Conservation (phyloP, 768 basidiomycete genomes). For the Chalciporus chontae region DNA sequence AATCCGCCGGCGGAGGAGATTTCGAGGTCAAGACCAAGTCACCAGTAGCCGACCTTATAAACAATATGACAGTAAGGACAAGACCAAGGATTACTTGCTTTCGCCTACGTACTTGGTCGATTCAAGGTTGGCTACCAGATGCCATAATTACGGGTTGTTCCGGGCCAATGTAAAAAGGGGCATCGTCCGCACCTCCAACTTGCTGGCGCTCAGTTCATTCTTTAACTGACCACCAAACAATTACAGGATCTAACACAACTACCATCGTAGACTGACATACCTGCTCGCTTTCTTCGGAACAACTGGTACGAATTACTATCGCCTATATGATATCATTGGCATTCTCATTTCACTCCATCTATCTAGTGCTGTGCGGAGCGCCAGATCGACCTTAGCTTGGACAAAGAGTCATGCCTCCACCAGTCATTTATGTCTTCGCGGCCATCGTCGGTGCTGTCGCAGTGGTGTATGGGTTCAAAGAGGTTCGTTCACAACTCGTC, state of each 20-base stretch:
- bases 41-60: no score
- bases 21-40: no score
- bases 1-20: no score
- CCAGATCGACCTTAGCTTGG: slow-evolving; percentile 2
- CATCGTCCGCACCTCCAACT: background rate
- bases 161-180: slow-evolving; percentile 14
- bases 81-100: no score
- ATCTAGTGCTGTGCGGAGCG: background rate
- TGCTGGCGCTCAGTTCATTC: slow-evolving; percentile 1
- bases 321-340: background rate
- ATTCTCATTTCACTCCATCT: background rate
- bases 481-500: slow-evolving; percentile 37
- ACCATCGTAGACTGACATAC: background rate
- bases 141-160: slow-evolving; percentile 6
- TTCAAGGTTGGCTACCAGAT: no score
- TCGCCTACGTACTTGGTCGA: no score
- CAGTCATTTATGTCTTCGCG: slow-evolving; percentile 45
- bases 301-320: slow-evolving; percentile 4
- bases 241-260: background rate
- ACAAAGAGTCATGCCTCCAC: slow-evolving; percentile 23
- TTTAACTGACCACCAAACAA: slow-evolving; percentile 1
- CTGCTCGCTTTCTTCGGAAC: background rate
- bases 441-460: slow-evolving; percentile 46
- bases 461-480: slow-evolving; percentile 52
- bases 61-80: no score